Evolutionary conservation across 2,329 filamentous ascomycete species (phyloP), one percentile per base, ranked within the genome.

Genomic region (Mycogone perniciosa): DNA sequence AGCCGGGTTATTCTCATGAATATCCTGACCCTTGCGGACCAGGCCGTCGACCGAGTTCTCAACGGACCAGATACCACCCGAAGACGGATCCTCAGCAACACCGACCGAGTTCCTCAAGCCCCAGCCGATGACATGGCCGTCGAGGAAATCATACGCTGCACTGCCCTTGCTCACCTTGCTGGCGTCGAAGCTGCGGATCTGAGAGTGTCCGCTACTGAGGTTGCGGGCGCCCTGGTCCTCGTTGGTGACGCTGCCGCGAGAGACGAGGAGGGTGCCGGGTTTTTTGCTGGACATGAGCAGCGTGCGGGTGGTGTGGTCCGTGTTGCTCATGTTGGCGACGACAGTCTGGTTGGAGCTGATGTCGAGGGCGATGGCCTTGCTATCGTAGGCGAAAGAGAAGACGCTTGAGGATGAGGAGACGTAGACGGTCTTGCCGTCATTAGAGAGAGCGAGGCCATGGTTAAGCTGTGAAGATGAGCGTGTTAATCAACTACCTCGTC

Each of bases 81-180:
- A 71, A 4, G 60, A 51, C 1, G 75, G 76, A 48, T 88, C 74
- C 64, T 86, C 84, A n/a, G 72, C 82, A 4, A 89, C 68, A 7
- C 85, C 86, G 4, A 88, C 85, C 1, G 83, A 82, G 64, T 89
- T 89, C 35, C 85, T 76, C 47, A 90, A 71, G 8, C 86, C 86
- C 85, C 85, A 89, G 11, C 84, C 79, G 2, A 81, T 65, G 0
- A 78, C 58, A 9, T 63, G 57, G 3, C 78, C 78, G 10, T 79
- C 57, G 66, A 68, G 57, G 43, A 74, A 82, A 56, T 78, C 67
- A 60, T 70, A 72, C 3, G 73, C 61, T 3, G 58, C 42, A 41
- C 56, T 52, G 31, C 61, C 27, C 26, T 54, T 30, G 52, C 58
- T 48, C 27, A 69, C 41, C 51, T 67, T 63, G 42, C 60, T 58